Conservation (phyloP, 1,139 yeast species). For the Zhuliangozyma blackwelliae region DNA sequence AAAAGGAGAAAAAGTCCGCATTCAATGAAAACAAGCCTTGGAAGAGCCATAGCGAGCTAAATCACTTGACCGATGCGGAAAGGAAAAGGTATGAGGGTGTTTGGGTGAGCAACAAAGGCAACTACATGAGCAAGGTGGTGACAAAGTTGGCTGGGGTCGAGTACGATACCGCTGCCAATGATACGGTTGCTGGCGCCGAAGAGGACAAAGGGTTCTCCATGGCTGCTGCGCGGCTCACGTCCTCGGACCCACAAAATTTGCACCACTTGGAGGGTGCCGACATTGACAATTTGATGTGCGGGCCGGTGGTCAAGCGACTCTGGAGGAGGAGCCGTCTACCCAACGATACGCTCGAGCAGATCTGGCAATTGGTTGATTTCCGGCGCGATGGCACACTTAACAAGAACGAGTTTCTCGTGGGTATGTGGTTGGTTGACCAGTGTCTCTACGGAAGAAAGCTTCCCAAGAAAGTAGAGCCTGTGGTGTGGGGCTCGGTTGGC, state of each 20-base stretch:
- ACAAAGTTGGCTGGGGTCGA: slow-evolving; percentile 31
- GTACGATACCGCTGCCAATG: slow-evolving; percentile 4
- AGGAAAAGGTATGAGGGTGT: slow-evolving; percentile 86
- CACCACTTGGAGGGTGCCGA: slow-evolving; percentile 32
- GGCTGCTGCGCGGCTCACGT: slow-evolving; percentile 28
- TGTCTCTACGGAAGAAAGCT: slow-evolving; percentile 90
- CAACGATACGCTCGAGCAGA: slow-evolving; percentile 53
- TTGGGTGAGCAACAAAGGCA: slow-evolving; percentile 85
- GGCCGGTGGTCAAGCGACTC: slow-evolving; percentile 67
- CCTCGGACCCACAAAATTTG: slow-evolving; percentile 24
- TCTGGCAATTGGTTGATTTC: slow-evolving; percentile 80
- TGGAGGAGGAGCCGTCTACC: slow-evolving; percentile 80
- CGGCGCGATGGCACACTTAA: slow-evolving; percentile 74
- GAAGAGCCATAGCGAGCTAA: slow-evolving; percentile 75
- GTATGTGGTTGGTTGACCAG: slow-evolving; percentile 95
- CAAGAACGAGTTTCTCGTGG: slow-evolving; percentile 80
- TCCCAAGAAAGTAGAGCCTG: slow-evolving; percentile 57
- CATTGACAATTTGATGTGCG: slow-evolving; percentile 46
- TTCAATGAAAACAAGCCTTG: slow-evolving; percentile 94
- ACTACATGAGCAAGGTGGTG: slow-evolving; percentile 46
- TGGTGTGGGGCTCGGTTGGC: slow-evolving; percentile 66
- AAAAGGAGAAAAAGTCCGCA: slow-evolving; percentile 36
- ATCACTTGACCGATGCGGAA: slow-evolving; percentile 63
- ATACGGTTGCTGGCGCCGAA: background rate
- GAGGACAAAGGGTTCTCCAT: slow-evolving; percentile 19